Evolutionary conservation across 23 red algal species (phyloP), one percentile per base, ranked within the genome.

Genomic region (Gracilaria gracilis): DNA sequence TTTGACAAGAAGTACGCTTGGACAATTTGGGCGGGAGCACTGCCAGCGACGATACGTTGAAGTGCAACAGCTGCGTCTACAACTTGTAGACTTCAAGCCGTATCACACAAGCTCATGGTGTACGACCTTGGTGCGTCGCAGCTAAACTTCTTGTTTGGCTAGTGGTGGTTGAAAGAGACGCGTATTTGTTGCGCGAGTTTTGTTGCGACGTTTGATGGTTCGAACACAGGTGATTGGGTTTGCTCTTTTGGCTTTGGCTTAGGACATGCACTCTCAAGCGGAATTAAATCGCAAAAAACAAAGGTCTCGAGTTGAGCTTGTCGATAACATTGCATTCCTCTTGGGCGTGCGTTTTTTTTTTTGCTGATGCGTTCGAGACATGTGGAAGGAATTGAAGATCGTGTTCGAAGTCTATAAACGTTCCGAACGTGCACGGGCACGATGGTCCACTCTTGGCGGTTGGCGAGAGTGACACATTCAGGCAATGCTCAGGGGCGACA

Each of bases 271-370:
- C n/a, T n/a, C n/a, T n/a, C n/a, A n/a, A n/a, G n/a, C n/a, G n/a
- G n/a, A n/a, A n/a, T n/a, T n/a, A 46, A 11, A 4, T 4, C 42
- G 42, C 4, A 46, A 46, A 58, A 58, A 58, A 58, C 16, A 2
- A 58, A 23, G 54, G 61, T 65, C 61, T 65, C 61, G 61, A 65
- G 61, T 65, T 65, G 54, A n/a, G 6, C 5, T 65, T 46, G 42
- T 14, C 21, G 61, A 31, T 65, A 65, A 9, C 19, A 25, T 28
- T 65, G 23, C 5, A 21, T 65, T 16, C 25, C 0, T 65, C 61
- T 65, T 2, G 9, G 29, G 61, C 61, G 19, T 31, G 42, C 5
- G 5, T 46, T 46, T 4, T 11, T 46, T 46, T 46, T 46, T 46
- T 46, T 46, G 42, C 9, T 65, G 61, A n/a, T 51, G 23, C 54